Base-by-base conservation (phyloP, 1,139 yeast genomes). In the Pichia sp. region DNA sequence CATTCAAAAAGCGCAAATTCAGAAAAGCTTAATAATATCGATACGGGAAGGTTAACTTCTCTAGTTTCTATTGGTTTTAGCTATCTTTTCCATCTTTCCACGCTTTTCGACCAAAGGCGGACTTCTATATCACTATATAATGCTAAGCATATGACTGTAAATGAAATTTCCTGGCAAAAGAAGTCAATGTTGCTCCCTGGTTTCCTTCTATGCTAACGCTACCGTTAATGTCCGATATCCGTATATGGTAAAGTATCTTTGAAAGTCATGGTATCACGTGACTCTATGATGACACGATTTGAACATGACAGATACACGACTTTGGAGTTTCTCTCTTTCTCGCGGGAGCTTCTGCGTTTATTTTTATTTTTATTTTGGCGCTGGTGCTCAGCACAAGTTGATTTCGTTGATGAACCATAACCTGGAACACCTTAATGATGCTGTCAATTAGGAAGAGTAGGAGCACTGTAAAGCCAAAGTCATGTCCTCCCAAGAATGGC, bases 1-100 rank as follows among this genome's bases (percentile, higher is more conserved):
- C 84, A 19, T 78, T 87, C 36, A 82, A 81, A 65, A 53, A 54
- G 47, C 50, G 55, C 29, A 56, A 51, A 19, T 52, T 44, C n/a
- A 51, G 53, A 41, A 55, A 52, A 11, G n/a, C 7, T 16, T 26
- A 30, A 38, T 50, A 16, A 47, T 23, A 23, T 23, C 26, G 26
- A 23, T 23, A 23, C 26, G 26, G 26, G 26, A 23, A 23, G 26
- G 26, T 23, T 23, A 23, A 23, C 26, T 23, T 23, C 26, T 23
- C 26, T 23, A 23, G 26, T 23, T 23, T 23, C 26, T 23, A 23
- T 23, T 23, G 26, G 26, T 23, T 23, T 23, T 23, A 23, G 26
- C 26, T 23, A 23, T 23, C 26, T 23, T 23, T 23, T 23, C 26
- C 26, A 23, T 23, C 26, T 23, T 23, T 23, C 26, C 26, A 23